Conservation (phyloP, 2,329 filamentous ascomycete genomes). For the Xylariaceae sp. region DNA sequence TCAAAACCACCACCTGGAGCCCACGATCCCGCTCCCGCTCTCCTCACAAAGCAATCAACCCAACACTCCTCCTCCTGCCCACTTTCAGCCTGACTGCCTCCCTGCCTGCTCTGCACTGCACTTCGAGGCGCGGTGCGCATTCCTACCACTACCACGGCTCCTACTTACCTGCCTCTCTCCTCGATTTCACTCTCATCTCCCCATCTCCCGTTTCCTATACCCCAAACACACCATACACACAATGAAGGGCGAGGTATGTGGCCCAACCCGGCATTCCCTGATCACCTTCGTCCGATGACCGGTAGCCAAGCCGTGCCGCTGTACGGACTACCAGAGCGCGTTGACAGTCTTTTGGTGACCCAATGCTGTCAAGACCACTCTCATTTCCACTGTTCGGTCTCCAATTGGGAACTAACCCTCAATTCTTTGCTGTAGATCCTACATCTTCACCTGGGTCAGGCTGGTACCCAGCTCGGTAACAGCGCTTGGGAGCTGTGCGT, state of each 20-base stretch:
- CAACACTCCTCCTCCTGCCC: background rate
- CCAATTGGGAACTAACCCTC: slow-evolving; percentile 16
- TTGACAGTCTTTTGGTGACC: background rate
- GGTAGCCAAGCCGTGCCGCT: background rate
- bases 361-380: slow-evolving; percentile 1
- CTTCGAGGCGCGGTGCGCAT: slow-evolving; percentile 29
- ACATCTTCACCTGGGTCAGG: slow-evolving; percentile 63
- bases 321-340: background rate
- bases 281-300: background rate
- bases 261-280: slow-evolving; percentile 13
- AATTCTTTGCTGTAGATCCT: slow-evolving; percentile 46
- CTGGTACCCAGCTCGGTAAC: slow-evolving; percentile 70
- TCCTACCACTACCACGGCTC: background rate
- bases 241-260: slow-evolving; percentile 57
- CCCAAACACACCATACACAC: slow-evolving; percentile 30
- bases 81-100: no score
- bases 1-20: background rate
- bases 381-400: background rate
- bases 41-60: slow-evolving; percentile 5
- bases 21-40: background rate
- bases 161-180: slow-evolving; percentile 3
- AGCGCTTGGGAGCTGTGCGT: slow-evolving; percentile 73
- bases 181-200: slow-evolving; percentile 10
- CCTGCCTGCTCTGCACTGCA: background rate
- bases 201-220: slow-evolving; percentile 1